phyloP scores from a whole-genome alignment of 2,329 filamentous ascomycete species.

The Hypoxylon sp. region DNA sequence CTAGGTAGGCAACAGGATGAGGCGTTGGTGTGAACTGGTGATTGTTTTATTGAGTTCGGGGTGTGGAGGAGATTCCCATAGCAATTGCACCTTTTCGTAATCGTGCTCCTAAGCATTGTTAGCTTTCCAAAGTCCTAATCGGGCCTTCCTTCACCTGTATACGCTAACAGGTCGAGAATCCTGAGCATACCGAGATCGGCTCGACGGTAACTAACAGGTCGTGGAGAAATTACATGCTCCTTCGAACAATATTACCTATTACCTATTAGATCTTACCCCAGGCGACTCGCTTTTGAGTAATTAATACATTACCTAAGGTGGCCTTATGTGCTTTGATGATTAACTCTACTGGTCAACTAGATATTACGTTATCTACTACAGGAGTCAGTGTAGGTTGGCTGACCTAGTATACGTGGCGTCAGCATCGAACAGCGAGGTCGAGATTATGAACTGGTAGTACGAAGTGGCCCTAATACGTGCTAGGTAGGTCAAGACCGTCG shows the following conservation, averaged over 20 bases:
- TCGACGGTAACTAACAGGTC: background rate
- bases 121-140: background rate
- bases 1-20: background rate
- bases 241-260: too few species aligned
- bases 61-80: slow-evolving; percentile 22
- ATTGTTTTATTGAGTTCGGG: background rate
- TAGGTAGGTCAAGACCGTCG: background rate
- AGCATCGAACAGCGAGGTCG: background rate
- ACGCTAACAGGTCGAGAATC: background rate
- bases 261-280: background rate
- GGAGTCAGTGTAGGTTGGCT: too few species aligned
- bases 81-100: background rate
- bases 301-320: too few species aligned
- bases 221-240: background rate
- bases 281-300: background rate
- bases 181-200: background rate
- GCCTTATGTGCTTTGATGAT: too few species aligned
- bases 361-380: too few species aligned
- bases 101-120: background rate
- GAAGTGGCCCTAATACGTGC: background rate
- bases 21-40: slow-evolving; percentile 21
- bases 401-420: background rate
- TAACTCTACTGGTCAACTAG: too few species aligned
- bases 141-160: background rate
- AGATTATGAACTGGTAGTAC: background rate